Evolutionary conservation across 78 protist species (phyloP).

Genomic region (Dictyostelium discoideum): DNA sequence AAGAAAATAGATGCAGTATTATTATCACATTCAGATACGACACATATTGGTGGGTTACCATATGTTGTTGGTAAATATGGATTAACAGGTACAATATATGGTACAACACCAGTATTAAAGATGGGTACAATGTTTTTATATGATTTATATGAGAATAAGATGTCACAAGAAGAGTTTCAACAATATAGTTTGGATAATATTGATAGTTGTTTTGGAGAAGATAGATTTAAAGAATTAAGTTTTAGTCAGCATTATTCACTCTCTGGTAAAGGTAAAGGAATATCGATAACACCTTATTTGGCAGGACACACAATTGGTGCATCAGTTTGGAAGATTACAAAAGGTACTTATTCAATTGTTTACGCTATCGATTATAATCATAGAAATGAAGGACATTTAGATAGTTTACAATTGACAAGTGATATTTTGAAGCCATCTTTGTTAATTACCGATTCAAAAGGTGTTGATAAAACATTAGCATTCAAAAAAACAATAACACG

Average conservation of each 20-base stretch:
- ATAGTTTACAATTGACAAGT: conserved; percentile 48
- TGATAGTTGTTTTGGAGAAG: conserved; percentile 80
- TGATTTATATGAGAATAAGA: conserved; percentile 80
- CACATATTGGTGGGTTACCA: conserved; percentile 95
- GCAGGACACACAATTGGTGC: conserved; percentile 94
- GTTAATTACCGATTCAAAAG: conserved; percentile 88
- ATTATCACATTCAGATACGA: conserved; percentile 92
- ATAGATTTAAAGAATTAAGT: conserved; percentile 71
- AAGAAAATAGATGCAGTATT: conserved; percentile 89
- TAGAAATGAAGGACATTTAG: conserved; percentile 88
- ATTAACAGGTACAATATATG: conserved; percentile 86
- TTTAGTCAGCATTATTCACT: conserved; percentile 82
- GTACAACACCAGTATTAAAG: conserved; percentile 91
- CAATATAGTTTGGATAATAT: conserved; percentile 86
- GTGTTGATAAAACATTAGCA: conserved; percentile 19
- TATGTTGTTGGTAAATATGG: conserved; percentile 83
- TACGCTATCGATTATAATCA: conserved; percentile 95
- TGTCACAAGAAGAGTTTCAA: conserved; percentile 67
- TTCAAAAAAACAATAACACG: conserved; percentile 43
- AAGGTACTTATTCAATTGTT: conserved; percentile 91
- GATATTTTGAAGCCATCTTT: conserved; percentile 86
- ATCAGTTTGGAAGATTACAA: conserved; percentile 93
- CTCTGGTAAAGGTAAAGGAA: conserved; percentile 11
- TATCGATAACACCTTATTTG: conserved; percentile 70
- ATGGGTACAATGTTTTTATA: conserved; percentile 95